Conservation (phyloP, 495 filamentous ascomycete species). For the Aspergillus carlsbadensis region DNA sequence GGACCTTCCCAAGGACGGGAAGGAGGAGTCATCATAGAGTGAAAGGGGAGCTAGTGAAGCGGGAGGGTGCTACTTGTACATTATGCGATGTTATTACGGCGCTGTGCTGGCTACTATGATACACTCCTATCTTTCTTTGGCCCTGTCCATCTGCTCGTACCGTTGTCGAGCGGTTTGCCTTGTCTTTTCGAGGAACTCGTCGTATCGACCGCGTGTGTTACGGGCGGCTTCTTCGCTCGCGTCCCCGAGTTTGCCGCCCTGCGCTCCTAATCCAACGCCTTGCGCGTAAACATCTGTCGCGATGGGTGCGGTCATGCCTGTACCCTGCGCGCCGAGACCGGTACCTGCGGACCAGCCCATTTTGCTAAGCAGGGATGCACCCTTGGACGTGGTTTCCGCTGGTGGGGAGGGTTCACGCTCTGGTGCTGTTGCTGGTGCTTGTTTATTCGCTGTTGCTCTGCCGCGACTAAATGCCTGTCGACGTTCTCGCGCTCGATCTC, state of each 20-base stretch:
- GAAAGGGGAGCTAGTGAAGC: background rate
- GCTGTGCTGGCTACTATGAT: slow-evolving; percentile 3
- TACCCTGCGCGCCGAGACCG: slow-evolving; percentile 77
- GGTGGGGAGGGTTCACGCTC: slow-evolving; percentile 34
- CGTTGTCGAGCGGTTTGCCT: slow-evolving; percentile 77
- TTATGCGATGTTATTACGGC: background rate
- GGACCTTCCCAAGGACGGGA: slow-evolving; percentile 18
- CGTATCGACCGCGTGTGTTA: slow-evolving; percentile 66
- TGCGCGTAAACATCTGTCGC: slow-evolving; percentile 75
- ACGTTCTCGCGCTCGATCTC: slow-evolving; percentile 81
- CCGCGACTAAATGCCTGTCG: slow-evolving; percentile 72
- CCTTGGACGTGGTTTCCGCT: slow-evolving; percentile 64
- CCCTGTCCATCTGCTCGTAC: slow-evolving; percentile 59
- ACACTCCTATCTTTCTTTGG: background rate
- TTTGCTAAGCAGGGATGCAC: slow-evolving; percentile 78
- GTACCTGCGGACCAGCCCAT: slow-evolving; percentile 86
- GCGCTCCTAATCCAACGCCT: slow-evolving; percentile 83
- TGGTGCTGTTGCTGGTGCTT: slow-evolving; percentile 27
- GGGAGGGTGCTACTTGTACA: background rate
- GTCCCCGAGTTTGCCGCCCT: slow-evolving; percentile 81
- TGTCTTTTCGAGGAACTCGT: slow-evolving; percentile 75
- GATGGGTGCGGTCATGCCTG: slow-evolving; percentile 74
- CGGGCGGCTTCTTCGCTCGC: slow-evolving; percentile 75
- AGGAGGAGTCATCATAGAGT: slow-evolving; percentile 9
- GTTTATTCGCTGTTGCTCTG: slow-evolving; percentile 44